Evolutionary conservation across 2,329 filamentous ascomycete genomes (phyloP), one percentile per base, ranked within the genome.

Genomic region (Fusarium aywerte): DNA sequence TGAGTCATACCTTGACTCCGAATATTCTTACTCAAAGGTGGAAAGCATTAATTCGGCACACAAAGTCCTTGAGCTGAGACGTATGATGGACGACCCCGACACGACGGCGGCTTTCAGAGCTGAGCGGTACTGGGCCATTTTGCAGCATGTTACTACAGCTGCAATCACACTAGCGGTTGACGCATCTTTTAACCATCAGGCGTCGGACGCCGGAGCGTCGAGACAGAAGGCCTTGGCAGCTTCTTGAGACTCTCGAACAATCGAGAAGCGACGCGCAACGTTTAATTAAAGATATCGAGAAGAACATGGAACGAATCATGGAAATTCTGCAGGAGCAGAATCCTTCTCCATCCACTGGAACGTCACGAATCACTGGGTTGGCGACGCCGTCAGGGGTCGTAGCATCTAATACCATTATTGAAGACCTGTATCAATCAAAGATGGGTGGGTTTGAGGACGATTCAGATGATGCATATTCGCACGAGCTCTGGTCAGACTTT

Each of bases 401-500:
- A 16, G 16, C 2, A 20, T 38, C 35, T 18, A 10, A 18, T 6
- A 38, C 11, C 0, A 20, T 29, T 4, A 7, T 29, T 29, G 23
- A 1, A 27, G 21, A 43, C 21, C 4, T 40, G 21, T n/a, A 29
- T 18, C 21, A 42, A 7, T 10, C 27, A 2, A 13, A 7, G 1
- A 13, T 40, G 36, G 15, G 8, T 5, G 39, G 27, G 7, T 21
- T 25, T 12, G 27, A 35, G 18, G 35, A 20, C 0, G 4, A 3
- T 2, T 7, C 13, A 18, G 53, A 56, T 0, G 21, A 56, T 3
- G 7, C 9, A 27, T 33, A 56, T 21, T 58, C 55, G 1, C 39
- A 58, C 12, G 50, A 33, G 32, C 32, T 56, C n/a, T 58, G 55
- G 55, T 33, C 55, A 5, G 55, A 58, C 25, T 56, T 56, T 23